Evolutionary conservation across 805 yeast species (phyloP), one percentile per base, ranked within the genome.

Genomic region (Candida piceae): DNA sequence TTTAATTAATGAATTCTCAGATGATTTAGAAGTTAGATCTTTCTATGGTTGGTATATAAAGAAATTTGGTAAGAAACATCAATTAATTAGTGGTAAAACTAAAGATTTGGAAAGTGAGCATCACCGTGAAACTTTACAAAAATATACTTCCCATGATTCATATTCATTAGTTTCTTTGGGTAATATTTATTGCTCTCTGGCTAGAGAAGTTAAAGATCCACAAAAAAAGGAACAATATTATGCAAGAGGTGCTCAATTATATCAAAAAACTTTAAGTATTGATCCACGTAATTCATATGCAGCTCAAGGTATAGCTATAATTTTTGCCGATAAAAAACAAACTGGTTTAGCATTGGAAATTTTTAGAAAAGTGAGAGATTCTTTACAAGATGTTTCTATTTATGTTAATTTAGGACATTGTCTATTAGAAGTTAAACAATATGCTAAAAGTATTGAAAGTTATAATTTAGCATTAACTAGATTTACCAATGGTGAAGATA

Each of bases 221-320:
- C 69, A 65, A 18, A 84, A 78, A 58, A 72, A 74, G 44, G 77
- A 78, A 47, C 84, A 81, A 46, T 82, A 87, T 38, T 90, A 83
- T 57, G 68, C 81, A 31, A 78, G 95, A 60, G 96, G 96, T n/a
- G 83, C 89, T 11, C 97, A 90, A 62, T 68, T 93, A 41, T 90
- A 78, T 58, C 84, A 87, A 52, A 93, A 93, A 62, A 96, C 87
- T 2, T 65, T 93, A 36, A 80, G 84, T 34, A 63, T 88, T 20
- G 97, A 93, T 63, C 77, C 89, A 2, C 69, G 73, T 48, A 86
- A 90, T 56, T 90, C 89, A 1, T 93, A 81, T 64, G 99, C 98
- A 5, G 97, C 98, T 1, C 98, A 93, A 61, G 99, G 99, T 38
- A 71, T 93, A 44, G 97, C 97, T 1, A 87, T 93, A 38, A 78